phyloP scores from a whole-genome alignment of 176 grass and related monocot species.

The Oropetium thomaeum region DNA sequence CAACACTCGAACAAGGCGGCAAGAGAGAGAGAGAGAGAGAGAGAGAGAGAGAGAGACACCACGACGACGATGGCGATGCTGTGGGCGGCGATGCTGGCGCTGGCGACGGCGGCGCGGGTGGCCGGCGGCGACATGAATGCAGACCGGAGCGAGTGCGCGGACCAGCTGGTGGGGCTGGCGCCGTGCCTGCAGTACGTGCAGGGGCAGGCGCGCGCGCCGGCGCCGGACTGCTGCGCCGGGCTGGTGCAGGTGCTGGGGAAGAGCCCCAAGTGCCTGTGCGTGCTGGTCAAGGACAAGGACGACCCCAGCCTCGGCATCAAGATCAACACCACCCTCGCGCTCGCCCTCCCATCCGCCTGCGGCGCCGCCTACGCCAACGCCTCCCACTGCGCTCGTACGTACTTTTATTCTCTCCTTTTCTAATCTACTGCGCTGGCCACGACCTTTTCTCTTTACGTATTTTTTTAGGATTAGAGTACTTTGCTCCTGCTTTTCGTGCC shows the following conservation, averaged over 20 bases:
- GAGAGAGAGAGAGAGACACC: not conserved
- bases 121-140: conserved; percentile 44
- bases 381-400: conserved; percentile 77
- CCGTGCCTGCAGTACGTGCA: conserved; percentile 91
- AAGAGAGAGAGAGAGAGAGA: too few species aligned
- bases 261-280: conserved; percentile 92
- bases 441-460: not conserved
- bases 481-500: not conserved
- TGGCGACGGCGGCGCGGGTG: not conserved
- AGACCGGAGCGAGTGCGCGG: conserved; percentile 74
- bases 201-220: conserved; percentile 50
- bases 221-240: conserved; percentile 87
- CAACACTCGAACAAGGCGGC: not conserved
- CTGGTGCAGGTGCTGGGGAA: conserved; percentile 67
- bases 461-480: too few species aligned
- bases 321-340: conserved; percentile 82
- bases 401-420: not conserved
- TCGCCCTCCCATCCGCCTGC: conserved; percentile 67
- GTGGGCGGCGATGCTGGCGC: not conserved
- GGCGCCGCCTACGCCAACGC: conserved; percentile 64
- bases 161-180: conserved; percentile 65
- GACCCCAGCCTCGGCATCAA: conserved; percentile 85
- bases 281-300: conserved; percentile 81
- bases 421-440: not conserved
- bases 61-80: not conserved